Percentiles rank a stretch among this genome's conserved stretches.
Conservation (phyloP, 176 grass and related monocot species). For the Rhynchospora breviuscula region DNA sequence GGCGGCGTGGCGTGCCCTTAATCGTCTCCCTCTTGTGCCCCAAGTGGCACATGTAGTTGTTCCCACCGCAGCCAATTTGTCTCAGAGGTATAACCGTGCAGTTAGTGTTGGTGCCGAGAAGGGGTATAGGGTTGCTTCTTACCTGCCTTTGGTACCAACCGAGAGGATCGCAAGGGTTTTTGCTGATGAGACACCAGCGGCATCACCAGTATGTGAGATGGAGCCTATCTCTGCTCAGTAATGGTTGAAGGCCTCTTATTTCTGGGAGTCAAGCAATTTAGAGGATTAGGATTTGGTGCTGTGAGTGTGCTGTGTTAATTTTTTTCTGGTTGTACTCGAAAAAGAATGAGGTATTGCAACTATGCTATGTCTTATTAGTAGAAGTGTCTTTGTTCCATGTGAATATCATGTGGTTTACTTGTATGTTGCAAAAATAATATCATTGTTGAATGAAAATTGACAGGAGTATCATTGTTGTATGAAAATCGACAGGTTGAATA, state of each 20-base stretch:
- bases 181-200: neutral
- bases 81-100: slow-evolving; percentile 58
- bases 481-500: neutral
- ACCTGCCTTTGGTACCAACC: slow-evolving; percentile 71
- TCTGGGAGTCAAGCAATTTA: neutral
- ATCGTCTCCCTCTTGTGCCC: slow-evolving; percentile 73
- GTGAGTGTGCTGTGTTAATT: neutral
- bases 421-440: neutral
- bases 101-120: slow-evolving; percentile 47
- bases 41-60: slow-evolving; percentile 56
- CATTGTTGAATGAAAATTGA: neutral
- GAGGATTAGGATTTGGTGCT: neutral
- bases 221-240: slow-evolving; percentile 46
- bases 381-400: neutral
- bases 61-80: slow-evolving; percentile 54
- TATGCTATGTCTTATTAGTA: neutral
- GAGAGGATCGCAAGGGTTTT: slow-evolving; percentile 64
- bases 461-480: neutral
- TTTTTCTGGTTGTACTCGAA: neutral
- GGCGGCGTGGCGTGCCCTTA: slow-evolving; percentile 63
- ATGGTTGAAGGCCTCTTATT: neutral
- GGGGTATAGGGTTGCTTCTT: slow-evolving; percentile 54
- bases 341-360: neutral
- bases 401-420: neutral
- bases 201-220: slow-evolving; percentile 33